Percentiles rank a stretch among this genome's conserved stretches.
phyloP scores from a whole-genome alignment of 1,284 basidiomycete genomes.

The Grifola frondosa region DNA sequence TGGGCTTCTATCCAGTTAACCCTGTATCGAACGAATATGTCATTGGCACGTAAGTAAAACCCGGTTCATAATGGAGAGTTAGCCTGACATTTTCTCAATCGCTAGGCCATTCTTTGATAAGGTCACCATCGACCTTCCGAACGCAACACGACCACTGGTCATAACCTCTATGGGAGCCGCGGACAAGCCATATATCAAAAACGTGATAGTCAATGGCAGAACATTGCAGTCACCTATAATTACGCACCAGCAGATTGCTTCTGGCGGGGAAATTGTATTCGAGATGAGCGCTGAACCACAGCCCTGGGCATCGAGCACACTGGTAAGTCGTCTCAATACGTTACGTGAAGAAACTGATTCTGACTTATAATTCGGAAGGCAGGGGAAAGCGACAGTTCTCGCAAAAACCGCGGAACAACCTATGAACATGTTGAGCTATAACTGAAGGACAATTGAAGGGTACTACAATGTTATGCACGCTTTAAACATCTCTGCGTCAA shows the following conservation, averaged over 20 bases:
- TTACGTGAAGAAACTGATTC: background rate
- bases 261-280: conserved; percentile 60
- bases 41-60: conserved; percentile 57
- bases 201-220: conserved; percentile 53
- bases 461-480: no score
- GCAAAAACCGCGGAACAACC: no score
- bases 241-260: conserved; percentile 52
- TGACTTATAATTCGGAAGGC: background rate
- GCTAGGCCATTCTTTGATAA: conserved; percentile 71
- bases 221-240: conserved; percentile 47
- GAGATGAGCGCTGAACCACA: conserved; percentile 59
- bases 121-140: conserved; percentile 56
- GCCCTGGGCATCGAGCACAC: conserved; percentile 25
- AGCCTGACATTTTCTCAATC: background rate
- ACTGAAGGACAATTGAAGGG: no score
- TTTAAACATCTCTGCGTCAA: no score
- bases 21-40: conserved; percentile 75
- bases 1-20: conserved; percentile 88
- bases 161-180: conserved; percentile 56
- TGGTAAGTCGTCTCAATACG: conserved; percentile 15
- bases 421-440: conserved; percentile 8
- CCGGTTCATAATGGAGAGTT: background rate
- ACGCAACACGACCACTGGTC: conserved; percentile 38
- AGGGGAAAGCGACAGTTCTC: conserved; percentile 1
- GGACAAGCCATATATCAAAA: conserved; percentile 57